These are phyloP conservation scores for Eucalyptus shirleyi DNA, from an alignment of 345 rosid genomes.

Conservation along the genomic window DNA sequence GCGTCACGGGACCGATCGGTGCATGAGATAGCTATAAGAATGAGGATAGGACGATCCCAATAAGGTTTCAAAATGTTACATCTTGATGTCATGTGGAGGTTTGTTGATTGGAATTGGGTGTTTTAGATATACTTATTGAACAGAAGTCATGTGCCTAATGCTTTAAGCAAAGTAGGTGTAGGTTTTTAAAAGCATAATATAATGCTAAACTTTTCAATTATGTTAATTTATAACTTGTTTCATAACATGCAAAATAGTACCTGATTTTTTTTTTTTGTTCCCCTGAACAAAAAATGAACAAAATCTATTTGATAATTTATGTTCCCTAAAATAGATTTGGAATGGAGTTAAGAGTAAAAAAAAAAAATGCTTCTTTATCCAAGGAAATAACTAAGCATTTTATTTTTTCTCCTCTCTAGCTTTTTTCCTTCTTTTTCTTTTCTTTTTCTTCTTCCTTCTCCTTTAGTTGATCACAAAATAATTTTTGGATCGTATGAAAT, in stretches of 20 bases:
- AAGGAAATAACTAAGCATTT: too few relatives aligned
- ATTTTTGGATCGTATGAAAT: too few relatives aligned
- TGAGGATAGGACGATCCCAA: neutral
- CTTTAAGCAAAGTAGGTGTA: too few relatives aligned
- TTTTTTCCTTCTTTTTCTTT: too few relatives aligned
- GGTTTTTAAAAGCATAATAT: too few relatives aligned
- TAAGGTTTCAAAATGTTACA: neutral
- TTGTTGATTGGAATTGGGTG: neutral
- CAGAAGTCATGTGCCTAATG: accelerated
- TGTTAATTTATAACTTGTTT: accelerated
- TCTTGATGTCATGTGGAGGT: neutral
- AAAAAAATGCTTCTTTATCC: accelerated
- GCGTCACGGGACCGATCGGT: neutral
- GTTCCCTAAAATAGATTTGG: accelerated
- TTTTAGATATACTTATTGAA: neutral
- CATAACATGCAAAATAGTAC: too few relatives aligned
- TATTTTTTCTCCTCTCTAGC: too few relatives aligned
- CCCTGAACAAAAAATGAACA: accelerated
- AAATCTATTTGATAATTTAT: too few relatives aligned
- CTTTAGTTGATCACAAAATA: too few relatives aligned
- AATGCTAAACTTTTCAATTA: accelerated
- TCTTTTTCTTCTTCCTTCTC: too few relatives aligned
- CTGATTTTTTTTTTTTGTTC: too few relatives aligned
- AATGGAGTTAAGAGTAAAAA: accelerated
- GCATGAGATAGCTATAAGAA: neutral